phyloP scores from a whole-genome alignment of 2,329 filamentous ascomycete species.

The Phoma sp. region DNA sequence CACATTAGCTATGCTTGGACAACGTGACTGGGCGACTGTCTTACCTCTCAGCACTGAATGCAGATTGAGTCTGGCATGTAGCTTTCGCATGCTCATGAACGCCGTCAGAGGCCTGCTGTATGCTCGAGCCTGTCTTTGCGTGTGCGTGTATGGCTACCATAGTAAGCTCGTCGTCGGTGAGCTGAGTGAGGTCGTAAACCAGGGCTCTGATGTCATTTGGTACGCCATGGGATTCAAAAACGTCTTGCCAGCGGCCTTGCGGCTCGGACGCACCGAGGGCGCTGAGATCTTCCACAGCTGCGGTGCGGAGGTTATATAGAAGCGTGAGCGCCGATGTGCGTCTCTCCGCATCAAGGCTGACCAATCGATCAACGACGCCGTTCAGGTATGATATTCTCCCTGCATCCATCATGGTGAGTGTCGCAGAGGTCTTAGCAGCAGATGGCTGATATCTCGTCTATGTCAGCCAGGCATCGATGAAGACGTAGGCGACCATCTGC shows the following conservation, averaged over 20 bases:
- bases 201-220: background rate
- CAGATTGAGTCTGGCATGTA: too few relatives aligned
- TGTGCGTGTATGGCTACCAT: background rate
- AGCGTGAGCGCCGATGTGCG: constrained; percentile 10
- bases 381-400: background rate
- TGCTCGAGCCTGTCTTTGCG: background rate
- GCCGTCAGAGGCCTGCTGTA: constrained; percentile 2
- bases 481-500: too few relatives aligned
- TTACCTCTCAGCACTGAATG: too few relatives aligned
- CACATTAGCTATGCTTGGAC: background rate
- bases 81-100: background rate
- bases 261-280: background rate
- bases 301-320: constrained; percentile 11
- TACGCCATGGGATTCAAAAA: background rate
- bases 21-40: too few relatives aligned
- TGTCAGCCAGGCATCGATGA: too few relatives aligned
- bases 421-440: background rate
- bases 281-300: constrained; percentile 12
- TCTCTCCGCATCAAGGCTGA: background rate
- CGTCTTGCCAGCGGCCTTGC: background rate
- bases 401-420: constrained; percentile 1
- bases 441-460: too few relatives aligned
- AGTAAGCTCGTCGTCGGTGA: constrained; percentile 5
- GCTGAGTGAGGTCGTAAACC: constrained; percentile 4
- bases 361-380: constrained; percentile 2